These are phyloP conservation scores for Suhomyces panamericanus DNA, from an alignment of 1,139 yeast species.

Conservation along the genomic window DNA sequence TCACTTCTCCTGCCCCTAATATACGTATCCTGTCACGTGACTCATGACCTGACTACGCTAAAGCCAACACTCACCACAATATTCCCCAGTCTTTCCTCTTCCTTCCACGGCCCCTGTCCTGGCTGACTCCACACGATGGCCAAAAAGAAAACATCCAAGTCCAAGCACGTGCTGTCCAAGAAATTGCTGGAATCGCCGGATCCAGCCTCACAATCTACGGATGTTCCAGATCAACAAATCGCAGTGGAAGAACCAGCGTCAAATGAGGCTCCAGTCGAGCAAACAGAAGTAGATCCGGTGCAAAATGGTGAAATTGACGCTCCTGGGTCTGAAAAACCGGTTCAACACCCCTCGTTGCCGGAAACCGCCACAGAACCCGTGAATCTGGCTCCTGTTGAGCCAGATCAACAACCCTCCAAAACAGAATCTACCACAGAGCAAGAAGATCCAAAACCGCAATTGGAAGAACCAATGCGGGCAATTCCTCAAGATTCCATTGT, in stretches of 20 bases:
- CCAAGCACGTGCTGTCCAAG: not conserved
- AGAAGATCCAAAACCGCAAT: not conserved
- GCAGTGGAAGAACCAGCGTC: not conserved
- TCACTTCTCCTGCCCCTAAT: too few relatives aligned
- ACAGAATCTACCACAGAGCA: too few relatives aligned
- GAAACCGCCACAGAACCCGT: not conserved
- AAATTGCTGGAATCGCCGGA: not conserved
- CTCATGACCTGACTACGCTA: not conserved
- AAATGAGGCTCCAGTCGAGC: not conserved
- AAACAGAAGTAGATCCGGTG: not conserved
- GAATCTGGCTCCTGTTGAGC: not conserved
- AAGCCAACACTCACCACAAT: not conserved
- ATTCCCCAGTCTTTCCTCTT: not conserved
- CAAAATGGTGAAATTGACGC: not conserved
- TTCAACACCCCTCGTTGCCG: not conserved
- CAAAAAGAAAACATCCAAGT: constrained; percentile 9
- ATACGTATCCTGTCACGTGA: not conserved
- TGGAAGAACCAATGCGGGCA: not conserved
- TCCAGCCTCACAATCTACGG: not conserved
- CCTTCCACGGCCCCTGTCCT: not conserved
- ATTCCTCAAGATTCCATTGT: not conserved
- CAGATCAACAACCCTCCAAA: too few relatives aligned
- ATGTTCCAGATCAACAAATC: not conserved
- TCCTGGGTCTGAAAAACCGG: not conserved
- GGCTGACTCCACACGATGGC: constrained; percentile 6